These are phyloP conservation scores for Phytophthora sp. DNA, from an alignment of 352 stramenopile genomes.

Conservation along the genomic window DNA sequence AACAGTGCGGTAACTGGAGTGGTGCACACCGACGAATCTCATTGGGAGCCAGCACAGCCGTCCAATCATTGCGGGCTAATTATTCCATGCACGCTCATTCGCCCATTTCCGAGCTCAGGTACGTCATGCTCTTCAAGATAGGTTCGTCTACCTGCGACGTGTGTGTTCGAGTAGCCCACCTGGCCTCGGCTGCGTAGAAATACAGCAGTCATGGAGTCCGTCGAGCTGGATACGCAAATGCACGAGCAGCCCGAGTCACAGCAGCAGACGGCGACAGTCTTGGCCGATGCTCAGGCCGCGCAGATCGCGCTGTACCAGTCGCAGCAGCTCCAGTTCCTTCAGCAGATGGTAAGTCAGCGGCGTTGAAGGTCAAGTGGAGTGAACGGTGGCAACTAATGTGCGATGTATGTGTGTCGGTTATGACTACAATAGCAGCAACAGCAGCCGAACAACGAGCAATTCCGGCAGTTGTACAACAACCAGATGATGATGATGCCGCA, in stretches of 20 bases:
- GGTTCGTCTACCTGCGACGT: constrained; percentile 3
- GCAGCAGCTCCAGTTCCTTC: constrained; percentile 80
- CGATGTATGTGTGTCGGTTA: constrained; percentile 1
- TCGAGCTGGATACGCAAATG: constrained; percentile 44
- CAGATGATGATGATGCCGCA: constrained; percentile 85
- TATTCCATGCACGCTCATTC: constrained; percentile 19
- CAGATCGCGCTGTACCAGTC: constrained; percentile 80
- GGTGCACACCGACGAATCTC: constrained; percentile 16
- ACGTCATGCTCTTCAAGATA: constrained; percentile 15
- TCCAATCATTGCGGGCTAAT: constrained; percentile 25
- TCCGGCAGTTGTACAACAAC: constrained; percentile 73
- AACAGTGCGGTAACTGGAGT: constrained; percentile 7
- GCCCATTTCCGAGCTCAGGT: constrained; percentile 15
- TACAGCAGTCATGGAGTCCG: constrained; percentile 16
- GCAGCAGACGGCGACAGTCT: constrained; percentile 3
- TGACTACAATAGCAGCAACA: constrained; percentile 46
- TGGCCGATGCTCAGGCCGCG: constrained; percentile 39
- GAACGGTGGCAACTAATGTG: constrained; percentile 4
- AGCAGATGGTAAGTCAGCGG: constrained; percentile 63
- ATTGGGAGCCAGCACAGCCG: constrained; percentile 32
- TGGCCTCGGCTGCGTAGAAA: too few relatives aligned
- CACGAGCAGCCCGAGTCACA: constrained; percentile 14
- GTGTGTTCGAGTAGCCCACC: constrained; percentile 7
- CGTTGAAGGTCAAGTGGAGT: neutral
- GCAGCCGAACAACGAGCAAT: constrained; percentile 79